Evolutionary conservation across 768 basidiomycete species (phyloP), one percentile per base, ranked within the genome.

Genomic region (Nidula microcarpa): DNA sequence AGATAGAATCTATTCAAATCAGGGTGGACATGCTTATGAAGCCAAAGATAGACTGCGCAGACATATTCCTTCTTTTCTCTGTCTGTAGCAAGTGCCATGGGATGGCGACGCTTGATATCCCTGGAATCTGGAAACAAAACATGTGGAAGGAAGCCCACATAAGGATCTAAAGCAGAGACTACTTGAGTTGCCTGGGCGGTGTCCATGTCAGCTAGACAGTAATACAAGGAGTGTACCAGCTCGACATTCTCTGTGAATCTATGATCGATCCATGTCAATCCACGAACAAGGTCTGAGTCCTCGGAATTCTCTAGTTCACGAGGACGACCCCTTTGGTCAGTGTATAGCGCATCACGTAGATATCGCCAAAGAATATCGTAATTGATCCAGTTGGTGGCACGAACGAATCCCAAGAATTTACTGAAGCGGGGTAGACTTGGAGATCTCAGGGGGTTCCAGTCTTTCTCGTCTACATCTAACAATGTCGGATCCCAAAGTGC

Each of bases 181-280:
- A 56, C 11, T 37, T 56, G 55, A 8, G 55, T 34, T 32, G 55
- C 55, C 36, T 50, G 51, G 18, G 51, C 33, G 17, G 18, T 53
- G 7, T 37, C 34, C 43, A 56, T 44, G 23, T 56, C 55, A 6
- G 43, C 33, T 13, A 56, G 55, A 46, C 55, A 52, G 32, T 57
- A 45, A 33, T 53, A 53, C 18, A 57, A 37, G 35, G 50, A 39
- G 39, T 57, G 51, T 13, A 58, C 57, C 6, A 49, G 16, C 14
- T 53, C 54, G 4, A 58, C 47, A 36, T 55, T 48, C 46, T 58
- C 53, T 14, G 57, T 46, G 43, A 58, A 58, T 11, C 34, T 52
- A 32, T 55, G 47, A 11, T 54, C 51, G 3, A 58, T 52, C 57
- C 57, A 58, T 47, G 43, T 55, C 16, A 57, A 34, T 18, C 53